phyloP scores from a whole-genome alignment of 2,329 filamentous ascomycete genomes.

The Talaromyces sp. region DNA sequence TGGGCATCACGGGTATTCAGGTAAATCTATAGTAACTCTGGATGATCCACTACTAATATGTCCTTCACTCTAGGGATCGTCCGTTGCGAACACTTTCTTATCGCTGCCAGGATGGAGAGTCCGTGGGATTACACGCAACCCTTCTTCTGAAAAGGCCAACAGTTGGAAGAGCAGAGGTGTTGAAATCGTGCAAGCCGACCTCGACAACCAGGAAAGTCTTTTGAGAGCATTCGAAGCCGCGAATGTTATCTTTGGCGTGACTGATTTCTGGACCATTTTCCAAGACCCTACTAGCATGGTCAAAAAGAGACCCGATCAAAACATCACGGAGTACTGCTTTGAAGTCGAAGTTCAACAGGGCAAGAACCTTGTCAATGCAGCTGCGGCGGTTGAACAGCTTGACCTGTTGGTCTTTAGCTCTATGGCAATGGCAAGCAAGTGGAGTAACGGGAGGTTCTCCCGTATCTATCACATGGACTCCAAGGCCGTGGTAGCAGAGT shows the following conservation, averaged over 20 bases:
- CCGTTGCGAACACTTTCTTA: constrained; percentile 1
- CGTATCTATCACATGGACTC: constrained; percentile 17
- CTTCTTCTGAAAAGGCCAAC: neutral
- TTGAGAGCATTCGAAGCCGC: constrained; percentile 5
- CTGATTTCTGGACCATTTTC: constrained; percentile 15
- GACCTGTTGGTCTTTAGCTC: constrained; percentile 10
- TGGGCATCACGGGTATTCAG: neutral
- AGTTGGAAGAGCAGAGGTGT: constrained; percentile 1
- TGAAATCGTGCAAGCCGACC: constrained; percentile 12
- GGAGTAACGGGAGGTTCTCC: constrained; percentile 7
- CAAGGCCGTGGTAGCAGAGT: constrained; percentile 4
- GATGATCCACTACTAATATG: neutral
- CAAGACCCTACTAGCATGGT: constrained; percentile 7
- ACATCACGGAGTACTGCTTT: constrained; percentile 8
- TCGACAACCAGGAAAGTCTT: neutral
- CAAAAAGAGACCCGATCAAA: constrained; percentile 4
- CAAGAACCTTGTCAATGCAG: constrained; percentile 10
- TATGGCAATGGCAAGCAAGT: constrained; percentile 9
- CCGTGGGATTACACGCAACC: constrained; percentile 4
- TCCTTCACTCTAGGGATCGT: neutral
- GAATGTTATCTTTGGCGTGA: constrained; percentile 13
- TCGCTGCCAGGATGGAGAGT: constrained; percentile 11
- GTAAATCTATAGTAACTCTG: neutral
- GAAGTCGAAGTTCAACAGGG: constrained; percentile 15
- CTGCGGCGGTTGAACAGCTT: neutral